Evolutionary conservation across 495 filamentous ascomycete genomes (phyloP), one percentile per base, ranked within the genome.

Genomic region (Pyronema domesticum): DNA sequence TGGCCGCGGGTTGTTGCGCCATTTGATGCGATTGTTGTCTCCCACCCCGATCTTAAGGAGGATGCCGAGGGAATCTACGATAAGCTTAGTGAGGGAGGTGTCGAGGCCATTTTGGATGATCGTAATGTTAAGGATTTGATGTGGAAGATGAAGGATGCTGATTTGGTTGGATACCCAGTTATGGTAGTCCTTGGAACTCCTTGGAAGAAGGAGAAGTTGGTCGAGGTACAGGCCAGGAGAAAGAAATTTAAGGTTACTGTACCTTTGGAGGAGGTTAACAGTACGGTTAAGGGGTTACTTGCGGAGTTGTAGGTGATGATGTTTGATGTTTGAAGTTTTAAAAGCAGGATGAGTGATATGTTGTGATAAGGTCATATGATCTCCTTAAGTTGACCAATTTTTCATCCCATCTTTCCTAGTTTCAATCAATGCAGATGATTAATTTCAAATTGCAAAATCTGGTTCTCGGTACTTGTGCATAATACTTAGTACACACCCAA

Each of bases 1-100:
- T 98, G 91, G 91, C 91, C 91, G 0, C 72, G 79, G 1, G 80
- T 72, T 11, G 86, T 94, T 53, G 85, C 93, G 4, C 91, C 91
- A 0, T 98, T 81, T 60, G 82, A 94, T 55, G 81, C 77, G 13
- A 71, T 85, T 7, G 72, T 98, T 1, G 66, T 95, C 1, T 59
- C 62, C 3, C 69, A 71, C 0, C 57, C 73, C 19, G 72, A 76
- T 7, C 56, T 54, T 9, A 71, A 71, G 15, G 72, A 74, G 0
- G 79, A 80, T 55, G 73, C 70, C 0, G 53, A 68, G 10, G 61
- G 68, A 18, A 70, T 89, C 0, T 85, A 84, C 55, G 78, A 85
- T 61, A 47, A 53, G 6, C 63, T 89, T 1, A 40, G 10, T 51
- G 35, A 30, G 10, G 54, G 37, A 11, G 52, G 44, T 0, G 15